A percentile compares a stretch with the other conserved stretches of the same genome.
phyloP scores from a whole-genome alignment of 441 rosid genomes.

The Adansonia madagascariensis region DNA sequence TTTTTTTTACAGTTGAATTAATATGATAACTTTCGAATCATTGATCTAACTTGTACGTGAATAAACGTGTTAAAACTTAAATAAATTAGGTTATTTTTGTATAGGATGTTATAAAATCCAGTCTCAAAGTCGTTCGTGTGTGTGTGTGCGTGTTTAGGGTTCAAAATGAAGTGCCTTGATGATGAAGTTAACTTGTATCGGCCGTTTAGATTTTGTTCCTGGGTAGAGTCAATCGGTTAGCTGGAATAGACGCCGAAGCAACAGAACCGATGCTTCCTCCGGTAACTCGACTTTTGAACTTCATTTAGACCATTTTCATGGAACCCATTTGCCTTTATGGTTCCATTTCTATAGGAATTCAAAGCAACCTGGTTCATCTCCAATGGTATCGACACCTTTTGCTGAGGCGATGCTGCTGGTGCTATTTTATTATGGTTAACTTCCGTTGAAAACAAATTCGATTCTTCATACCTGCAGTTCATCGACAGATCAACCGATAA shows the following conservation, averaged over 20 bases:
- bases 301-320: conserved; percentile 27
- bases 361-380: conserved; percentile 36
- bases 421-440: conserved; percentile 62
- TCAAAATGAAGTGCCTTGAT: background rate
- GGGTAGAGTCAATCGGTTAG: background rate
- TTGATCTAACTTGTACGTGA: no score
- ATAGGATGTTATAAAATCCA: conserved; percentile 4
- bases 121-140: background rate
- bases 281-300: conserved; percentile 28
- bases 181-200: background rate
- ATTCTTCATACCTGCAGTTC: conserved; percentile 52
- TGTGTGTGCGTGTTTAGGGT: background rate
- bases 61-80: no score
- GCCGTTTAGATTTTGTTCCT: background rate
- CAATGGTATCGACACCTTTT: conserved; percentile 30
- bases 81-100: background rate
- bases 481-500: background rate
- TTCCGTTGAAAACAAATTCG: conserved; percentile 55
- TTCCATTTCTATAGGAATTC: conserved; percentile 33
- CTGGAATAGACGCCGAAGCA: conserved; percentile 39
- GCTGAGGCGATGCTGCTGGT: conserved; percentile 59
- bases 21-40: no score
- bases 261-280: conserved; percentile 44
- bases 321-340: conserved; percentile 35
- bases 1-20: no score